Evolutionary conservation across 2,329 filamentous ascomycete genomes (phyloP).

Genomic region (Trichoderma semiorbis): DNA sequence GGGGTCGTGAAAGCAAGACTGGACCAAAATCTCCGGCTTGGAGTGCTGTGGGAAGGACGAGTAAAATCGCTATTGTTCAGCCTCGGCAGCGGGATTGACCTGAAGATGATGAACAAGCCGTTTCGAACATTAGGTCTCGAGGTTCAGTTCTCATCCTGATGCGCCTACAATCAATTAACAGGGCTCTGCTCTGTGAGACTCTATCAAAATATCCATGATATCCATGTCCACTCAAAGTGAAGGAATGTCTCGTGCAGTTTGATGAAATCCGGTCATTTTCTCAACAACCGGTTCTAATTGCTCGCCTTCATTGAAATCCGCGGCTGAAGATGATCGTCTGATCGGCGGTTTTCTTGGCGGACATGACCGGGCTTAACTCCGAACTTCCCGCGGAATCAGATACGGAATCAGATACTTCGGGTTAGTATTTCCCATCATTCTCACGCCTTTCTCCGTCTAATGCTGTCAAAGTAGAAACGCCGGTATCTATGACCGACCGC

Average conservation of each 20-base stretch:
- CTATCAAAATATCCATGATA: not conserved
- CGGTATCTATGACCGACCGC: not conserved
- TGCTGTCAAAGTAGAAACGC: not conserved
- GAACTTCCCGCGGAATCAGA: not conserved
- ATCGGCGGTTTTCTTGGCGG: not conserved
- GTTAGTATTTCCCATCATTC: not conserved
- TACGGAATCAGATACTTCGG: not conserved
- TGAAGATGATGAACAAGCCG: slow-evolving; percentile 70
- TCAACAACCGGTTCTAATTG: not conserved
- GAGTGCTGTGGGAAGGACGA: slow-evolving; percentile 87
- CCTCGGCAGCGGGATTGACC: slow-evolving; percentile 79
- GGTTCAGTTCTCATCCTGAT: slow-evolving; percentile 76
- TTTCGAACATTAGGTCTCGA: slow-evolving; percentile 75
- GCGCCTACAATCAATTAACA: not conserved
- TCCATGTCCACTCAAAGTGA: not conserved
- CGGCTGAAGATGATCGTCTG: not conserved
- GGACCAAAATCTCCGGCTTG: slow-evolving; percentile 83
- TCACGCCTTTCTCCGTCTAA: not conserved
- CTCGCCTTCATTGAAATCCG: not conserved
- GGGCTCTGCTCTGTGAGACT: not conserved
- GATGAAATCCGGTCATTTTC: not conserved
- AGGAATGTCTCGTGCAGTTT: not conserved
- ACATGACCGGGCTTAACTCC: not conserved
- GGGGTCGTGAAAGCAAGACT: slow-evolving; percentile 88
- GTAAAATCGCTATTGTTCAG: slow-evolving; percentile 92